phyloP scores from a whole-genome alignment of 2,329 filamentous ascomycete genomes.

The Cytospora paraplurivora region DNA sequence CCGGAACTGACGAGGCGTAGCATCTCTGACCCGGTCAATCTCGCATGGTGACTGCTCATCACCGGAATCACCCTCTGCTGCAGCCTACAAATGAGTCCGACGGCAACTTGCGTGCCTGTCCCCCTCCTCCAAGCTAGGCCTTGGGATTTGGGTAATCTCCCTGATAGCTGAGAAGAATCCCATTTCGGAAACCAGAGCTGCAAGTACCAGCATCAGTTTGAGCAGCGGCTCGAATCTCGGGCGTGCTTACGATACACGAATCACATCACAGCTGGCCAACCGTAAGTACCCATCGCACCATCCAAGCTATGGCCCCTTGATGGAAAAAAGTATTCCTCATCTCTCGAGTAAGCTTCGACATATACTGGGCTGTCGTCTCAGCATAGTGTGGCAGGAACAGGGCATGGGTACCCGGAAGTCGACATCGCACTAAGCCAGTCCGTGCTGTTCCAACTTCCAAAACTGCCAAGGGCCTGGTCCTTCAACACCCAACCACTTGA shows the following conservation, averaged over 20 bases:
- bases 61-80: neutral
- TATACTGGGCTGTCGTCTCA: neutral
- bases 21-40: constrained; percentile 21
- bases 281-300: neutral
- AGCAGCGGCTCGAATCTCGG: constrained; percentile 15
- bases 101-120: constrained; percentile 6
- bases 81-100: constrained; percentile 1
- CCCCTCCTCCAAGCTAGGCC: constrained; percentile 5
- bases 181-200: constrained; percentile 11
- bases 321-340: neutral
- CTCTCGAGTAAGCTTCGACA: neutral
- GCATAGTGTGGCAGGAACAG: neutral
- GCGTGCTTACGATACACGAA: constrained; percentile 8
- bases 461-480: constrained; percentile 3
- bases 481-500: constrained; percentile 1
- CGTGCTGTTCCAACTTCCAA: neutral
- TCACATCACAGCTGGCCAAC: constrained; percentile 15
- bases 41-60: constrained; percentile 14
- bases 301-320: neutral
- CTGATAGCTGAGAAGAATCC: constrained; percentile 4
- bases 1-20: neutral
- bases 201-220: constrained; percentile 15
- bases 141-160: constrained; percentile 18
- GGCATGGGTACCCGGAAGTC: neutral
- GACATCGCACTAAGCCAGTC: neutral